Evolutionary conservation across 768 basidiomycete species (phyloP).

Genomic region (Calocybe cyanea): DNA sequence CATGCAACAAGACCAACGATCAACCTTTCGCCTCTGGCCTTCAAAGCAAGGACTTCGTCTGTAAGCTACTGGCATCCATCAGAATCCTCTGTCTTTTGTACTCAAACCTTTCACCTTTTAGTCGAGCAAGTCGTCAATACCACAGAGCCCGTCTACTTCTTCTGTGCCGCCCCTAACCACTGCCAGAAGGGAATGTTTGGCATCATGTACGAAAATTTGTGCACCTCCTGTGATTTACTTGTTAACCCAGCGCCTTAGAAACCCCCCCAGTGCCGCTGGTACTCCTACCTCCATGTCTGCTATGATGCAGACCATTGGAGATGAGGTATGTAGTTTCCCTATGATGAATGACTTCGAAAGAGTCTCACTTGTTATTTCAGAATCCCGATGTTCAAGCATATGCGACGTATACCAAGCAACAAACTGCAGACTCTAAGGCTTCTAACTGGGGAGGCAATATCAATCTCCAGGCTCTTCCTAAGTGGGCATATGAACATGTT

Average conservation of each 20-base stretch:
- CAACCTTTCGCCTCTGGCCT: conserved; percentile 60
- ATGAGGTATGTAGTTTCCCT: conserved; percentile 32
- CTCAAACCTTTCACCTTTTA: conserved; percentile 23
- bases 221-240: neutral
- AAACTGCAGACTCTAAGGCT: conserved; percentile 44
- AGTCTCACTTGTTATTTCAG: conserved; percentile 22
- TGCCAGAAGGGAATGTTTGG: conserved; percentile 87
- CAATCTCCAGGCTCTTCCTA: conserved; percentile 51
- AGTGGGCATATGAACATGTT: conserved; percentile 44
- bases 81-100: neutral
- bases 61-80: conserved; percentile 30
- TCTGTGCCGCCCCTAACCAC: conserved; percentile 67
- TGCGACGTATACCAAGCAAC: conserved; percentile 43
- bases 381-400: conserved; percentile 57
- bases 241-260: conserved; percentile 27
- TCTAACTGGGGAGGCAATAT: conserved; percentile 61
- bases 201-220: conserved; percentile 45
- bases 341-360: neutral
- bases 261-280: conserved; percentile 50
- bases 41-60: conserved; percentile 62
- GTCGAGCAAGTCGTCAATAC: conserved; percentile 71
- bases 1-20: conserved; percentile 71
- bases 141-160: conserved; percentile 71
- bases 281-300: conserved; percentile 43
- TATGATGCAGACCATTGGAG: conserved; percentile 48